Percentiles rank a stretch among this genome's conserved stretches.
Evolutionary conservation across 495 filamentous ascomycete species (phyloP).

Genomic region (Hypoxylon perforatum): DNA sequence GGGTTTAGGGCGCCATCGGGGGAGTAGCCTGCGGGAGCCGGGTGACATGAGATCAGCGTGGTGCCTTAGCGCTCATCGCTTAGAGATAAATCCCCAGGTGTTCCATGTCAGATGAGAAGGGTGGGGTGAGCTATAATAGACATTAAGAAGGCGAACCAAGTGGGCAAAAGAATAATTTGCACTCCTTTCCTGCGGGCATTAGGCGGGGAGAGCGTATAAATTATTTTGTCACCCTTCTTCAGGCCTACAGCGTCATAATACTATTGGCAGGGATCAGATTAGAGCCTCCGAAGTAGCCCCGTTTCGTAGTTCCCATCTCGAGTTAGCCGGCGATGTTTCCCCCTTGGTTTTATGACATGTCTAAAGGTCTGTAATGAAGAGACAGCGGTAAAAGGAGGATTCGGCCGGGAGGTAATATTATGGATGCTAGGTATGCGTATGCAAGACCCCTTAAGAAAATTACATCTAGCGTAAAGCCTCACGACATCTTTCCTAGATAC

Average conservation of each 20-base stretch:
- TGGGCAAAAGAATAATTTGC: constrained; percentile 29
- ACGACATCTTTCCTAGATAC: constrained; percentile 15
- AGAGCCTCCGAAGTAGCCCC: constrained; percentile 46
- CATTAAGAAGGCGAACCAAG: constrained; percentile 14
- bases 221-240: constrained; percentile 31
- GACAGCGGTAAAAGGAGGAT: background rate
- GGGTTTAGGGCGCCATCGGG: constrained; percentile 35
- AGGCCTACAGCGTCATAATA: constrained; percentile 23
- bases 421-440: background rate
- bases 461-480: constrained; percentile 1
- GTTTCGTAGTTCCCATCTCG: constrained; percentile 28
- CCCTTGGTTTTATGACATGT: background rate
- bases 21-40: constrained; percentile 41
- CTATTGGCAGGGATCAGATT: constrained; percentile 32
- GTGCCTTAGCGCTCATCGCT: constrained; percentile 48
- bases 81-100: constrained; percentile 36
- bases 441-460: constrained; percentile 1
- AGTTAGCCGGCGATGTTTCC: constrained; percentile 28
- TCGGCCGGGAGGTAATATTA: background rate
- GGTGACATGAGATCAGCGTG: constrained; percentile 47
- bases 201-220: constrained; percentile 28
- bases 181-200: constrained; percentile 20
- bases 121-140: constrained; percentile 39
- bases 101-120: constrained; percentile 40
- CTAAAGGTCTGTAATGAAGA: background rate